Evolutionary conservation across 306 rosid species (phyloP).

Genomic region (Malus domestica): ASM211411v1 NC_041797.1:3284001-3284500

Average conservation of each 20-base stretch:
- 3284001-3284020: conserved; percentile 57
- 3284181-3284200: conserved; percentile 29
- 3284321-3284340: background rate
- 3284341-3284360: background rate
- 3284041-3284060: conserved; percentile 12
- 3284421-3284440: too few species aligned
- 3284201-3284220: conserved; percentile 5
- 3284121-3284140: background rate
- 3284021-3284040: conserved; percentile 27
- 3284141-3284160: background rate
- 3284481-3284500: too few species aligned
- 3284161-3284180: conserved; percentile 13
- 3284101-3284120: background rate
- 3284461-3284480: too few species aligned
- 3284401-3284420: too few species aligned
- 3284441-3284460: too few species aligned
- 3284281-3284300: background rate
- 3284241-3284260: too few species aligned
- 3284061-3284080: too few species aligned
- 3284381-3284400: too few species aligned
- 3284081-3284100: background rate
- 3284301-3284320: background rate
- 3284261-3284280: background rate
- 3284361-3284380: background rate
- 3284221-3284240: conserved; percentile 2